A percentile compares a stretch with the other conserved stretches of the same genome.
Evolutionary conservation across 2,329 filamentous ascomycete species (phyloP).

Genomic region (Seiridium cupressi): DNA sequence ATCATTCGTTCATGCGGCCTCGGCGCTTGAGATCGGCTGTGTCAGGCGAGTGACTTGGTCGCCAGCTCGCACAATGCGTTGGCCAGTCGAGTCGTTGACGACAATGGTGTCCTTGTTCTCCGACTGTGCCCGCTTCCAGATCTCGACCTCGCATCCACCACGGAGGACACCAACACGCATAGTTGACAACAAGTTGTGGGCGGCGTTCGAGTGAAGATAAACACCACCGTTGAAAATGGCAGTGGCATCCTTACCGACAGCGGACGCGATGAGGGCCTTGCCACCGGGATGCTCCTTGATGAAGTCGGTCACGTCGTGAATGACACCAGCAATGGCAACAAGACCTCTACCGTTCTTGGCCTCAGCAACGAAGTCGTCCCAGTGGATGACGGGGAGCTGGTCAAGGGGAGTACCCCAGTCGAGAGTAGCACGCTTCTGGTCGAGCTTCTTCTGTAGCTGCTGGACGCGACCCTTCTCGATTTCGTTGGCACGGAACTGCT

Average conservation of each 20-base stretch:
- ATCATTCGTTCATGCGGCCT: constrained; percentile 54
- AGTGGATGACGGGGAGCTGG: constrained; percentile 35
- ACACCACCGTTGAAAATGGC: constrained; percentile 70
- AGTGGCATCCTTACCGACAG: constrained; percentile 65
- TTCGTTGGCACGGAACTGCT: constrained; percentile 66
- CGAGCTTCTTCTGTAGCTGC: constrained; percentile 67
- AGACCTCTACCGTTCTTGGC: constrained; percentile 63
- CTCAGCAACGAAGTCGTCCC: constrained; percentile 64
- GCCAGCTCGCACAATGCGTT: constrained; percentile 72
- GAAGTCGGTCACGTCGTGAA: constrained; percentile 65
- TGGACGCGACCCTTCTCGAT: constrained; percentile 68
- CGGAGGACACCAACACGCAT: constrained; percentile 67
- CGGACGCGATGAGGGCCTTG: constrained; percentile 63
- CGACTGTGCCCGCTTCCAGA: constrained; percentile 66
- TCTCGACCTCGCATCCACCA: constrained; percentile 66
- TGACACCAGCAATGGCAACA: constrained; percentile 60
- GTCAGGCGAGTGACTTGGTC: constrained; percentile 73
- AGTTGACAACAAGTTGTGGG: constrained; percentile 65
- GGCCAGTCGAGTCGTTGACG: constrained; percentile 66
- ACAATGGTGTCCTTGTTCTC: constrained; percentile 67
- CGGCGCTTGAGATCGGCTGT: constrained; percentile 69
- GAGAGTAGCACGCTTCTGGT: constrained; percentile 60
- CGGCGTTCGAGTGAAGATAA: constrained; percentile 66
- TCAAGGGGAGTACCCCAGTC: constrained; percentile 67
- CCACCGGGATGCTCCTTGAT: constrained; percentile 68